Conservation (phyloP, 2,329 filamentous ascomycete species). For the Diaporthe amygdali region DNA sequence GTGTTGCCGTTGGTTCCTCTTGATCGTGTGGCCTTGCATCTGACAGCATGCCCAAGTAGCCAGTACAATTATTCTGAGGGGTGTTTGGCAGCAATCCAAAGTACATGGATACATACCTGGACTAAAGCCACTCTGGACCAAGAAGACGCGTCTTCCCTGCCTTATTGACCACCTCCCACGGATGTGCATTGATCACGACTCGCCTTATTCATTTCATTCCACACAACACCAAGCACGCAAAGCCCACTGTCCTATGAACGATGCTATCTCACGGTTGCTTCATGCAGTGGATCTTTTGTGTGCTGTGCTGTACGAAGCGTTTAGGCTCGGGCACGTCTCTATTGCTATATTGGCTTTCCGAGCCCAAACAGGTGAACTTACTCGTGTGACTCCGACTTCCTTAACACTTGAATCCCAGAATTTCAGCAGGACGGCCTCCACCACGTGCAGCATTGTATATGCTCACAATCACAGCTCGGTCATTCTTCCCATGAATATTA, state of each 20-base stretch:
- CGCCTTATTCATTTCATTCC: constrained; percentile 1
- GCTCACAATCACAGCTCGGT: neutral
- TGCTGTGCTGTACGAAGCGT: neutral
- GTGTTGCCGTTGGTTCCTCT: neutral
- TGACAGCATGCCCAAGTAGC: neutral
- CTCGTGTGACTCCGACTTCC: neutral
- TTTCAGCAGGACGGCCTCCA: neutral
- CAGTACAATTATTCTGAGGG: neutral
- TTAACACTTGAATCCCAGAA: neutral
- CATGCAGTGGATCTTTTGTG: neutral
- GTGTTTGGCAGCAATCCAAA: neutral
- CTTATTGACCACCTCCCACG: neutral
- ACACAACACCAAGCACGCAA: neutral
- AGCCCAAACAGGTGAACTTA: neutral
- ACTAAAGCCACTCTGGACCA: neutral
- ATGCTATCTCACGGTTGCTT: neutral
- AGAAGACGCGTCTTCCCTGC: neutral
- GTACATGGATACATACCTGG: neutral
- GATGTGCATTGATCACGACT: constrained; percentile 4
- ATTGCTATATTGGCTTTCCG: neutral
- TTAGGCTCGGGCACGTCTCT: neutral
- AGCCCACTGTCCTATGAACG: neutral
- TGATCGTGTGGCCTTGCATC: neutral
- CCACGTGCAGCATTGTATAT: neutral
- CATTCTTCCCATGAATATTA: neutral